A percentile compares a stretch with the other conserved stretches of the same genome.
These are phyloP conservation scores for Boletus sp. DNA, from an alignment of 1,284 basidiomycete species.

Conservation along the genomic window DNA sequence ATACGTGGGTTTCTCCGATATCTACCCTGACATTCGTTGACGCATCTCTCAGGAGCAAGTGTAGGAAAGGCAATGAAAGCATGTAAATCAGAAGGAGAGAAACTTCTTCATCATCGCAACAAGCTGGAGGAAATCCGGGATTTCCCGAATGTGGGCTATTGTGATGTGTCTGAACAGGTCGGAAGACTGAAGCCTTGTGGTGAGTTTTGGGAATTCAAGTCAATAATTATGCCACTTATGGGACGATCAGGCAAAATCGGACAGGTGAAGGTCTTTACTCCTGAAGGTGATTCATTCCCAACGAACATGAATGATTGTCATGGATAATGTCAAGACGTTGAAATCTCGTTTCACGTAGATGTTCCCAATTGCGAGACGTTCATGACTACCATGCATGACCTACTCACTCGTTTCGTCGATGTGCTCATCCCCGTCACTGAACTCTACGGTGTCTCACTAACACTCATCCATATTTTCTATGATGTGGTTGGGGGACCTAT, in stretches of 20 bases:
- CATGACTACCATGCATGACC: conserved; percentile 44
- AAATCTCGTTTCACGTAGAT: conserved; percentile 35
- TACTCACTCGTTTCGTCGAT: conserved; percentile 59
- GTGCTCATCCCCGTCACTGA: conserved; percentile 52
- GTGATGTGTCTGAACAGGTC: conserved; percentile 1
- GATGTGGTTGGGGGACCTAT: conserved; percentile 39
- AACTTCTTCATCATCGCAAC: conserved; percentile 1
- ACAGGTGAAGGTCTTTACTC: neutral
- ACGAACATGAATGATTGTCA: neutral
- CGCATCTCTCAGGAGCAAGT: neutral
- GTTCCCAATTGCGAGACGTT: conserved; percentile 46
- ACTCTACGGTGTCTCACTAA: conserved; percentile 59
- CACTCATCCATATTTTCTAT: conserved; percentile 81
- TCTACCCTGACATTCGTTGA: neutral
- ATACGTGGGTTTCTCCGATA: neutral
- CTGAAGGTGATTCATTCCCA: neutral
- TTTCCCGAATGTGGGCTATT: conserved; percentile 1
- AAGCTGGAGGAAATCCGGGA: conserved; percentile 1
- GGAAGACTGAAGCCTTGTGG: neutral
- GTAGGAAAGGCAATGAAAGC: conserved; percentile 1
- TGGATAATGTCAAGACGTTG: no score
- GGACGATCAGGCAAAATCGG: neutral
- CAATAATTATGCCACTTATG: neutral
- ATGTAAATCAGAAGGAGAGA: neutral
- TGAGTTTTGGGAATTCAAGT: neutral